Percentiles rank a stretch among this genome's conserved stretches.
Evolutionary conservation across 2,329 filamentous ascomycete species (phyloP).

Genomic region (Diaporthe destruens): DNA sequence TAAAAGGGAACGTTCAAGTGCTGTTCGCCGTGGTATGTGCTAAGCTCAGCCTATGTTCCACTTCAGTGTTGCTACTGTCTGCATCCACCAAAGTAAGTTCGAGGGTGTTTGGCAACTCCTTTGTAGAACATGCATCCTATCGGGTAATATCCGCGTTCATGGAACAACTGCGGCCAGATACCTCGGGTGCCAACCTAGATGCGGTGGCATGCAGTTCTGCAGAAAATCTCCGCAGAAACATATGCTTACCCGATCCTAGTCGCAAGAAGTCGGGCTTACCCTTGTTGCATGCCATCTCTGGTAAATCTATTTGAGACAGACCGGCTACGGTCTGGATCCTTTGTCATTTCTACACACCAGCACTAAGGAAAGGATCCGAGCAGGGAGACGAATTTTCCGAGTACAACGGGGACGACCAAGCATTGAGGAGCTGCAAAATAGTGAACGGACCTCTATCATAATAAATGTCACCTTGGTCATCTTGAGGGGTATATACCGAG

Average conservation of each 20-base stretch:
- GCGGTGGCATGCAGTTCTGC: neutral
- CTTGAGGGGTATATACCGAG: constrained; percentile 1
- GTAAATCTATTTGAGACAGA: constrained; percentile 18
- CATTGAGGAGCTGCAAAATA: neutral
- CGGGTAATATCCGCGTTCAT: neutral
- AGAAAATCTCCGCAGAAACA: neutral
- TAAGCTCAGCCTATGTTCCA: neutral
- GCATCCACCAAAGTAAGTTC: too few relatives aligned
- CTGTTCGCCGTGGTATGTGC: neutral
- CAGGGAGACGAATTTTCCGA: neutral
- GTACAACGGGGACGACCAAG: neutral
- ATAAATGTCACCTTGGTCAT: neutral
- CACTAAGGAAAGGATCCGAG: neutral
- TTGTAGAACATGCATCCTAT: neutral
- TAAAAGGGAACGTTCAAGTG: neutral
- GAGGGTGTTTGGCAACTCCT: neutral
- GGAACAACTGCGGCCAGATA: neutral
- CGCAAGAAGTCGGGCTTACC: neutral
- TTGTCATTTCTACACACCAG: neutral
- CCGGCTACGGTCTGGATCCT: constrained; percentile 1
- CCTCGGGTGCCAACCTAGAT: neutral
- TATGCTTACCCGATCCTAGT: neutral
- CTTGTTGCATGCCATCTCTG: constrained; percentile 2
- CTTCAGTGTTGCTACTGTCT: too few relatives aligned
- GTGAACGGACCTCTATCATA: neutral